A percentile compares a stretch with the other conserved stretches of the same genome.
Conservation (phyloP, 2,329 filamentous ascomycete species). For the Claviceps lovelessii region DNA sequence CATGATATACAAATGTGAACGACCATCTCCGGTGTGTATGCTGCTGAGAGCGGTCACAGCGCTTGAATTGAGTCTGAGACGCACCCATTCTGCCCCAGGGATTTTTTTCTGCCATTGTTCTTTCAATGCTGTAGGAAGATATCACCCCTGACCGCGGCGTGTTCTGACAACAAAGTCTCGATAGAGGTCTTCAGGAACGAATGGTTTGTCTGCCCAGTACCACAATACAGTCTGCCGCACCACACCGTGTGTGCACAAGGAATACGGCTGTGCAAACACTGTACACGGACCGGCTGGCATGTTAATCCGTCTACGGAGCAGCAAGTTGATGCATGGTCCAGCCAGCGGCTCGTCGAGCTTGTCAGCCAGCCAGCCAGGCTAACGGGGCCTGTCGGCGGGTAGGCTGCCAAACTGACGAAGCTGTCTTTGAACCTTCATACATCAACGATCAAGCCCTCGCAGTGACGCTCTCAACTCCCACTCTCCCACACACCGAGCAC, state of each 20-base stretch:
- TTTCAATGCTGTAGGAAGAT: too few relatives aligned
- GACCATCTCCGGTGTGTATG: too few relatives aligned
- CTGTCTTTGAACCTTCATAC: slow-evolving; percentile 10
- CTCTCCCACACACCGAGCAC: slow-evolving; percentile 5
- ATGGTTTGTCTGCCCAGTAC: too few relatives aligned
- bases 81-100: too few relatives aligned
- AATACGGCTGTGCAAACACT: background rate
- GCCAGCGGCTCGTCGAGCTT: background rate
- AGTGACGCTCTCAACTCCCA: slow-evolving; percentile 1
- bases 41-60: too few relatives aligned
- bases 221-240: background rate
- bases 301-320: slow-evolving; percentile 3
- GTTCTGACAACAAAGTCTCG: too few relatives aligned
- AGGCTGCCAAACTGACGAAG: slow-evolving; percentile 28
- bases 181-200: too few relatives aligned
- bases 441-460: background rate
- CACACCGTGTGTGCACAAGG: background rate
- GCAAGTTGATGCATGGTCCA: background rate
- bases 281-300: background rate
- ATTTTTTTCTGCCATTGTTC: too few relatives aligned
- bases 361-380: background rate
- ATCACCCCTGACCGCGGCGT: too few relatives aligned
- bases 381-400: slow-evolving; percentile 4
- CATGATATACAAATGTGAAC: too few relatives aligned
- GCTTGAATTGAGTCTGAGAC: too few relatives aligned